Percentiles rank a stretch among this genome's conserved stretches.
phyloP scores from a whole-genome alignment of 805 yeast genomes.

The Myxozyma lipomycoides region DNA sequence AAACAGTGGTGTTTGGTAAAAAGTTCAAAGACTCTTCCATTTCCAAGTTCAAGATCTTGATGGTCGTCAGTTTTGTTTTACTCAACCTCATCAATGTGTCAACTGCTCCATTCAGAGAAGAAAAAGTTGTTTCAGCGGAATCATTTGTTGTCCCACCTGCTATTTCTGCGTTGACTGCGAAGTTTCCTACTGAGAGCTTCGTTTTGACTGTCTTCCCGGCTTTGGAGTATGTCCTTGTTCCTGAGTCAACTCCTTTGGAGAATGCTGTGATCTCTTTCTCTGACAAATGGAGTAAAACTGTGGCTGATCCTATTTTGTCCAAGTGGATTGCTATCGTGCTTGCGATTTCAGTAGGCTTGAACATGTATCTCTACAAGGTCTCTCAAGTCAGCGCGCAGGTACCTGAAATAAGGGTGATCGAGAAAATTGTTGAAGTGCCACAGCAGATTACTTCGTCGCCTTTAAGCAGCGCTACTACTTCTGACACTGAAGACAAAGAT shows the following conservation, averaged over 20 bases:
- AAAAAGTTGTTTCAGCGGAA: slow-evolving; percentile 13
- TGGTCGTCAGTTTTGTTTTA: slow-evolving; percentile 36
- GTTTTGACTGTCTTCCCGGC: slow-evolving; percentile 41
- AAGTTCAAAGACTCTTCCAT: slow-evolving; percentile 25
- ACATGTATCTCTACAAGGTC: slow-evolving; percentile 80
- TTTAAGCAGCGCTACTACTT: slow-evolving; percentile 18
- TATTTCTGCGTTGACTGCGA: slow-evolving; percentile 9
- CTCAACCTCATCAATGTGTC: slow-evolving; percentile 40
- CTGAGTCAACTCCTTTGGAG: slow-evolving; percentile 43
- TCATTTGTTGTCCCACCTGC: slow-evolving; percentile 22
- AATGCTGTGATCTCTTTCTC: slow-evolving; percentile 52
- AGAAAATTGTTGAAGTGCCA: slow-evolving; percentile 36
- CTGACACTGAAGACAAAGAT: slow-evolving; percentile 37
- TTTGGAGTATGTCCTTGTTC: slow-evolving; percentile 35
- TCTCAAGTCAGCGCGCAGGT: slow-evolving; percentile 41
- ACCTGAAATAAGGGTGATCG: slow-evolving; percentile 35
- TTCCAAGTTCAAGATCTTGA: slow-evolving; percentile 32
- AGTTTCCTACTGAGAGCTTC: slow-evolving; percentile 10
- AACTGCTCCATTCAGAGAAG: slow-evolving; percentile 34
- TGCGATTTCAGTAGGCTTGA: slow-evolving; percentile 70
- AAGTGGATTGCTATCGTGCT: slow-evolving; percentile 71
- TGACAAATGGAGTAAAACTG: slow-evolving; percentile 58
- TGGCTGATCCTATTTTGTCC: slow-evolving; percentile 75
- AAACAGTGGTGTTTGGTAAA: slow-evolving; percentile 20
- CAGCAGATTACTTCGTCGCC: slow-evolving; percentile 31